Base-by-base conservation (phyloP, 805 yeast genomes). In the Pichia nakasei region DNA sequence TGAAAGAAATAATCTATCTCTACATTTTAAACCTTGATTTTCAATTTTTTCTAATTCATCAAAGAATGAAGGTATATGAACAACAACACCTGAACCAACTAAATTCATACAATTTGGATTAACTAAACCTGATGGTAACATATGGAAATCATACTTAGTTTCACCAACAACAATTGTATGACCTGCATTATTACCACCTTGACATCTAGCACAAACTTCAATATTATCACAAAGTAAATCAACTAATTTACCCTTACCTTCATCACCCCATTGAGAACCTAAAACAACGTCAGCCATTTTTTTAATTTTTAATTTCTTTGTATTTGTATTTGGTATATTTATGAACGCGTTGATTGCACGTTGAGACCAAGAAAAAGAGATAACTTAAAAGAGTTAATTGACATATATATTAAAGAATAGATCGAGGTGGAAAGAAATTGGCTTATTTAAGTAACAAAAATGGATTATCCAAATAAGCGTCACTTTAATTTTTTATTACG, bases 231-330 rank as follows among this genome's bases (percentile, higher is more conserved):
- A 94, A 42, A 93, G 75, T 45, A 93, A 72, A 64, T 93, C 98
- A 40, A 93, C 99, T 47, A 93, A 76, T 67, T 93, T 93, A 47
- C 99, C 99, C 64, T 93, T 93, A 63, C 99, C 99, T 78, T 93
- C 99, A 63, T 93, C 99, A 52, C 99, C 99, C 99, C 99, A 93
- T 69, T 93, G 99, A 67, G 97, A 72, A 47, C 99, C 99, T 58
- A 93, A 75, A 44, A 93, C 99, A 52, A 93, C 97, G 70, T 82
- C 84, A 64, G 85, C 82, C 89, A 82, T 82, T 33, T 24, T 45
- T 8, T 13, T 15, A 22, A 27, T 38, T 33, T 42, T 35, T 29
- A 20, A 17, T 35, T 12, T 12, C 26, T 34, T 37, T 9, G 5
- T 38, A 19, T 22, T 26, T 26, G 13, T 26, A 29, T 22, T 22